phyloP scores from a whole-genome alignment of 2,329 filamentous ascomycete species.

The Xenosphaeropsis pyriputrescens region DNA sequence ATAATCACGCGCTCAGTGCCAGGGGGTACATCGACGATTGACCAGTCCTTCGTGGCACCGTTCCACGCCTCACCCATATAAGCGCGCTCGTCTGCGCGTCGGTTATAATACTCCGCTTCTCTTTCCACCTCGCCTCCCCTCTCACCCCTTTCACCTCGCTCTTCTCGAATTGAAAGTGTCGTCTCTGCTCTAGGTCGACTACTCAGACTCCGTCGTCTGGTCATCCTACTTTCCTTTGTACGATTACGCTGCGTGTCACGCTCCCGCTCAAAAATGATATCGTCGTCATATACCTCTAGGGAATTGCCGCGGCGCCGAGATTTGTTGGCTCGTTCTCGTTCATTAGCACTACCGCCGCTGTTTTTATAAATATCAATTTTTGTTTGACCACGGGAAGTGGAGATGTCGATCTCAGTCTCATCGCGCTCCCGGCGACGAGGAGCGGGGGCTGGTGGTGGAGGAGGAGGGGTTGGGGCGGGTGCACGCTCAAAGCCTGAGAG shows the following conservation, averaged over 20 bases:
- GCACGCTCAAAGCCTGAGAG: conserved; percentile 13
- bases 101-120: conserved; percentile 47
- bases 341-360: conserved; percentile 20
- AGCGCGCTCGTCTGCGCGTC: conserved; percentile 53
- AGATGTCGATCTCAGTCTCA: conserved; percentile 48
- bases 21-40: conserved; percentile 70
- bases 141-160: conserved; percentile 15
- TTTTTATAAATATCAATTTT: conserved; percentile 39
- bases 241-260: conserved; percentile 31
- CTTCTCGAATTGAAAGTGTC: no score
- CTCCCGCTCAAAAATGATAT: conserved; percentile 48
- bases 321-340: conserved; percentile 45
- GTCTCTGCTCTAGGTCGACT: conserved; percentile 14
- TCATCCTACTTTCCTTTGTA: conserved; percentile 25
- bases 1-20: conserved; percentile 71
- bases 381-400: conserved; percentile 35
- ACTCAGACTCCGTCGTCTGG: conserved; percentile 22
- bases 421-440: conserved; percentile 32
- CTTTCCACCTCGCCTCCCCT: conserved; percentile 19
- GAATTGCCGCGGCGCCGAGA: conserved; percentile 15
- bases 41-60: conserved; percentile 64
- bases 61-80: conserved; percentile 60
- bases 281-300: conserved; percentile 43
- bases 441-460: conserved; percentile 13
- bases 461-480: conserved; percentile 7